phyloP scores from a whole-genome alignment of 495 filamentous ascomycete species.

The Aspergillus wentii region DNA sequence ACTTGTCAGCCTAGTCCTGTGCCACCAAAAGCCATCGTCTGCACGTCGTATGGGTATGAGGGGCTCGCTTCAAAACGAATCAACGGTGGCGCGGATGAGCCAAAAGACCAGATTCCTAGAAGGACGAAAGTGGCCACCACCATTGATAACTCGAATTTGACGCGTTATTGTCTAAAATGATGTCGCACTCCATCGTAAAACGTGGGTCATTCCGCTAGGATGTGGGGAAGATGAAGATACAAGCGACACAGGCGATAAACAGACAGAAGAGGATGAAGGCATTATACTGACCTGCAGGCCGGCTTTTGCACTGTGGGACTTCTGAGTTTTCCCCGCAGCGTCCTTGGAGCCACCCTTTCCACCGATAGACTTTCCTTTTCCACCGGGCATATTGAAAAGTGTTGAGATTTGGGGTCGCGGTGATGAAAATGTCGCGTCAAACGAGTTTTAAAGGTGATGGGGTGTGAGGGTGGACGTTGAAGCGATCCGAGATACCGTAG shows the following conservation, averaged over 20 bases:
- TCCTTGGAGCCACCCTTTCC: slow-evolving; percentile 85
- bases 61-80: too few relatives aligned
- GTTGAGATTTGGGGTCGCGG: slow-evolving; percentile 24
- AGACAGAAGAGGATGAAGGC: slow-evolving; percentile 6
- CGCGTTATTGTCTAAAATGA: background rate
- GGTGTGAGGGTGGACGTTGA: slow-evolving; percentile 29
- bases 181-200: background rate
- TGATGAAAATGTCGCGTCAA: slow-evolving; percentile 20
- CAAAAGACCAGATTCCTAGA: too few relatives aligned
- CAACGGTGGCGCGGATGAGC: too few relatives aligned
- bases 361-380: slow-evolving; percentile 91
- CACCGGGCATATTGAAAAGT: slow-evolving; percentile 63
- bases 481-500: slow-evolving; percentile 26
- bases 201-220: background rate
- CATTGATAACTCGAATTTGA: background rate
- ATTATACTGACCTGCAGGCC: slow-evolving; percentile 85
- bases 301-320: slow-evolving; percentile 97
- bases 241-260: background rate
- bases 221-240: too few relatives aligned
- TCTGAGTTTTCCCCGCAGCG: slow-evolving; percentile 79
- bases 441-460: slow-evolving; percentile 14
- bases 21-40: too few relatives aligned
- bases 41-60: too few relatives aligned
- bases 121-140: background rate
- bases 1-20: slow-evolving; percentile 8